A percentile compares a stretch with the other conserved stretches of the same genome.
Evolutionary conservation across 345 rosid genomes (phyloP).

Genomic region (Syzygium aromaticum): DNA sequence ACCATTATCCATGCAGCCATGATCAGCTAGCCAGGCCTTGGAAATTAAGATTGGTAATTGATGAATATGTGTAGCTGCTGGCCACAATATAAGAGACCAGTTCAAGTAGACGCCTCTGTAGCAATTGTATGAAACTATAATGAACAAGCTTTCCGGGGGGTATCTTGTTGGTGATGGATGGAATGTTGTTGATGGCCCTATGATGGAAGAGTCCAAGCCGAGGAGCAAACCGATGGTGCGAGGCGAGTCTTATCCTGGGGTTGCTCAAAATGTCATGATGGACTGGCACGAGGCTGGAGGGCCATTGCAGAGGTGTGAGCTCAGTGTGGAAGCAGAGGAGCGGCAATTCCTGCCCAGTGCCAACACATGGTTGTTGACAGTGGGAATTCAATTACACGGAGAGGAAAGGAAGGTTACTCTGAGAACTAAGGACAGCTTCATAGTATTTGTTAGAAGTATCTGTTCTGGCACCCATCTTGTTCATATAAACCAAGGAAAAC

Average conservation of each 20-base stretch:
- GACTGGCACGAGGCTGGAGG: not conserved
- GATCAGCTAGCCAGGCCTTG: not conserved
- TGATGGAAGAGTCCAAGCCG: not conserved
- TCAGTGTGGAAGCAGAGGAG: not conserved
- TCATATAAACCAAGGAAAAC: not conserved
- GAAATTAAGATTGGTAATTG: not conserved
- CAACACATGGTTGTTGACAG: not conserved
- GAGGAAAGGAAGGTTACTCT: not conserved
- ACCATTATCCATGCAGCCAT: not conserved
- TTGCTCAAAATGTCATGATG: not conserved
- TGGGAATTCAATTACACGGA: not conserved
- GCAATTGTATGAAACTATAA: not conserved
- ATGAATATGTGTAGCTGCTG: not conserved
- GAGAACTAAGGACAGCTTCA: not conserved
- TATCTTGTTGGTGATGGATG: not conserved
- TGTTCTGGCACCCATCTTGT: not conserved
- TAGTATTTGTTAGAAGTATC: not conserved
- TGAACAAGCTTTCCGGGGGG: not conserved
- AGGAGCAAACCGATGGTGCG: not conserved
- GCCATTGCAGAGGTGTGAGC: not conserved
- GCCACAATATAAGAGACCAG: not conserved
- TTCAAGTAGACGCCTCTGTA: not conserved
- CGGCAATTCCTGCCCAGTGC: not conserved
- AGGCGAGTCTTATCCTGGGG: not conserved
- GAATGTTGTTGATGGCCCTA: not conserved